Conservation (phyloP, 805 yeast genomes). For the Pichia eremophila region DNA sequence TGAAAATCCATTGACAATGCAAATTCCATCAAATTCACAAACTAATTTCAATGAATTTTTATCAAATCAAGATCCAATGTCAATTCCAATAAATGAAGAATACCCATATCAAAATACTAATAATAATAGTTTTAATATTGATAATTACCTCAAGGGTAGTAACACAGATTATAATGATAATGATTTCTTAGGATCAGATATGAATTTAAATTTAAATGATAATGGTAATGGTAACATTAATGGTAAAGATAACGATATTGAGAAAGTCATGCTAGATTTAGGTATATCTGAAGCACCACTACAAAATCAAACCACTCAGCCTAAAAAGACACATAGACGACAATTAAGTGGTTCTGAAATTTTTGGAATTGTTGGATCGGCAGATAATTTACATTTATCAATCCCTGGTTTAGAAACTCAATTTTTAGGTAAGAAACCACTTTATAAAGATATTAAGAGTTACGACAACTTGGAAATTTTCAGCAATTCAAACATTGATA, state of each 20-base stretch:
- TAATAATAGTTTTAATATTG: slow-evolving; percentile 2
- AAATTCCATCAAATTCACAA: neutral
- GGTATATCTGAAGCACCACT: slow-evolving; percentile 27
- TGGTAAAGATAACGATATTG: slow-evolving; percentile 19
- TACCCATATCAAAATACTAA: neutral
- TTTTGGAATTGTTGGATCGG: slow-evolving; percentile 56
- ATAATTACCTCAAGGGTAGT: neutral
- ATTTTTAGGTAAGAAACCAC: slow-evolving; percentile 21
- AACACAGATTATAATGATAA: neutral
- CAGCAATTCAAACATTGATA: neutral
- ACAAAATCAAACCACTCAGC: neutral
- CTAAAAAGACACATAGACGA: slow-evolving; percentile 37
- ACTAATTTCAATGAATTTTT: no score
- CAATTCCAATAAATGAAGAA: slow-evolving; percentile 21
- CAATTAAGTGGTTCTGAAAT: slow-evolving; percentile 73
- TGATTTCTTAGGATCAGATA: neutral
- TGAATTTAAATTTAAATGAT: neutral
- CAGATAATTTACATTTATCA: slow-evolving; percentile 48
- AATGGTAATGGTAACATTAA: neutral
- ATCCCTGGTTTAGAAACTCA: slow-evolving; percentile 37
- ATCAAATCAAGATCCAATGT: slow-evolving; percentile 12
- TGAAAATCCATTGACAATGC: slow-evolving; percentile 7
- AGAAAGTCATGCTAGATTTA: slow-evolving; percentile 22
- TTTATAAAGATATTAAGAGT: slow-evolving; percentile 28
- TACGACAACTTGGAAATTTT: slow-evolving; percentile 15